These are phyloP conservation scores for Pyricularia sp. DNA, from an alignment of 2,329 filamentous ascomycete genomes.

Conservation along the genomic window DNA sequence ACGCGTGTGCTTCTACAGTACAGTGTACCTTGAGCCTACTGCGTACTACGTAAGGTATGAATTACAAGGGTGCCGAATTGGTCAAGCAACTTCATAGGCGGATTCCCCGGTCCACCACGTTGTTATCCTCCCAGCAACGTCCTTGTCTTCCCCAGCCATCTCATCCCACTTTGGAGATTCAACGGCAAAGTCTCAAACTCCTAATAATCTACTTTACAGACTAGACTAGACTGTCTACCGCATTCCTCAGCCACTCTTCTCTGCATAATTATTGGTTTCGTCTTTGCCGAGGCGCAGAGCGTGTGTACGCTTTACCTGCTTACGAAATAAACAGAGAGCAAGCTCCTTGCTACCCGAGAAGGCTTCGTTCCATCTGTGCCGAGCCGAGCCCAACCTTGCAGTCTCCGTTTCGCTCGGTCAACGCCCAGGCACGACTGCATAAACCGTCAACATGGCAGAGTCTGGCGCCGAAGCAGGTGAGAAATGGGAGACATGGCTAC, in stretches of 20 bases:
- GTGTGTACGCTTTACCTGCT: background rate
- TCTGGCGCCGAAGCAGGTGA: slow-evolving; percentile 3
- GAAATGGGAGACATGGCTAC: background rate
- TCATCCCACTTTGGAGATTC: background rate
- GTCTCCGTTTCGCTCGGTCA: background rate
- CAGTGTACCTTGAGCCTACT: background rate
- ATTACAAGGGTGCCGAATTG: background rate
- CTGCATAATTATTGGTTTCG: background rate
- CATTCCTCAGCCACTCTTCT: background rate
- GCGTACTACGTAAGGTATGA: background rate
- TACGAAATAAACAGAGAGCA: background rate
- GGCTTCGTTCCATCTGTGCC: background rate
- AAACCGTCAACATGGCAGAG: slow-evolving; percentile 4
- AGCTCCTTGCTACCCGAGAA: background rate
- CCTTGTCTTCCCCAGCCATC: slow-evolving; percentile 1
- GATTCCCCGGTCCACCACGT: background rate
- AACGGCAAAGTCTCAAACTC: background rate
- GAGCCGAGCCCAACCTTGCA: background rate
- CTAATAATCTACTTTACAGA: background rate
- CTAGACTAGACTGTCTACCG: background rate
- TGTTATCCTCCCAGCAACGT: background rate
- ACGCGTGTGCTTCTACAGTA: background rate
- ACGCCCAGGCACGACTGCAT: background rate
- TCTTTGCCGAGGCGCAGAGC: background rate
- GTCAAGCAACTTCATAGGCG: background rate